Evolutionary conservation across 2,329 filamentous ascomycete species (phyloP), one percentile per base, ranked within the genome.

Genomic region (Aspergillus fijiensis): DNA sequence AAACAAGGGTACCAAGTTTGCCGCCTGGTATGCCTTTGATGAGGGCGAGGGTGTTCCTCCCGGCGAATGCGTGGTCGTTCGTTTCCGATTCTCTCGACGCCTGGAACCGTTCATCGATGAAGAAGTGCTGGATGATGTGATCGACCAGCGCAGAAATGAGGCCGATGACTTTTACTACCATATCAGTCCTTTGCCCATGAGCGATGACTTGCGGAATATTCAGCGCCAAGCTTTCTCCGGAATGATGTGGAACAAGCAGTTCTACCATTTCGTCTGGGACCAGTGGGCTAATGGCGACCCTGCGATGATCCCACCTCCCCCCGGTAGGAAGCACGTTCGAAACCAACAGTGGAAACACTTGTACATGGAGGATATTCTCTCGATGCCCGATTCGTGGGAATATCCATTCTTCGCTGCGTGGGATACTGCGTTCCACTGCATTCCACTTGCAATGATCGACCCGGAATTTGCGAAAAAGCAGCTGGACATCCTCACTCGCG

Each of bases 241-340:
- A 57, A 98, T 98, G 94, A 89, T 98, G 84, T 98, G 94, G 94
- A 96, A 90, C 64, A 98, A 98, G 76, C 94, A 98, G 75, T 91
- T 92, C 78, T 98, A 98, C 76, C 87, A 96, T 73, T 97, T 98
- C 76, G 87, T 98, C 69, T 97, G 92, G 92, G 93, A 98, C 65
- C 90, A 98, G 73, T 98, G 94, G 94, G 92, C 93, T 27, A 96
- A 96, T 65, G 94, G 94, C 55, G 94, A 98, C 72, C 93, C 93
- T 11, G 85, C 84, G 51, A 91, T 93, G 81, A 92, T 93, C 49
- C 90, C 94, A 33, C 95, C 95, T 27, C 94, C 94, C 1, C 82
- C 89, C 1, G 84, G 85, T 45, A 85, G 94, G 58, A 96, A 95
- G 75, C 83, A 85, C 2, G 85, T 98, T 59, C 87, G 94, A 62